phyloP scores from a whole-genome alignment of 2,329 filamentous ascomycete genomes.

The Fusarium circinatum region DNA sequence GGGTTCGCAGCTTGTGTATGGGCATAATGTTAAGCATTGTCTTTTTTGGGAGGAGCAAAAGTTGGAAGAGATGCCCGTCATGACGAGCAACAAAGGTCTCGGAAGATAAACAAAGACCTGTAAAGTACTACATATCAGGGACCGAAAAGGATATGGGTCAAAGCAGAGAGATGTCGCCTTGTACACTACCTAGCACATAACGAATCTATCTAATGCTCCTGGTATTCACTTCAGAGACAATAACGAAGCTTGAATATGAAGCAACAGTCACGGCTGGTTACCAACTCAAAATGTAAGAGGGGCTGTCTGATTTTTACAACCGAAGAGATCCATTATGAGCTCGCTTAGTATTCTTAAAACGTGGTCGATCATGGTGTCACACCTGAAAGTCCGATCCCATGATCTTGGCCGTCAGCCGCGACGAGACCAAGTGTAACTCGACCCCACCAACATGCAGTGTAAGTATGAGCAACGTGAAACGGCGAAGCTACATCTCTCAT shows the following conservation, averaged over 20 bases:
- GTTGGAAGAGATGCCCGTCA: conserved; percentile 9
- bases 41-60: conserved; percentile 31
- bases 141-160: neutral
- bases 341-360: neutral
- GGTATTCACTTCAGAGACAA: conserved; percentile 5
- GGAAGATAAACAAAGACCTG: conserved; percentile 17
- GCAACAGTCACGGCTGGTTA: neutral
- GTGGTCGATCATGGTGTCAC: neutral
- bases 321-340: neutral
- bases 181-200: conserved; percentile 42
- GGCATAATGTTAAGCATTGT: conserved; percentile 30
- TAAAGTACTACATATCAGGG: neutral
- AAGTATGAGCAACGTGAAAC: conserved; percentile 28
- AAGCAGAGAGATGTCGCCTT: conserved; percentile 18
- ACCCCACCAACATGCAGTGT: conserved; percentile 36
- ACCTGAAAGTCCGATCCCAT: conserved; percentile 21
- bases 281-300: neutral
- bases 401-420: conserved; percentile 32
- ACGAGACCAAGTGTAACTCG: conserved; percentile 27
- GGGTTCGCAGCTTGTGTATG: conserved; percentile 18
- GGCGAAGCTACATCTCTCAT: conserved; percentile 16
- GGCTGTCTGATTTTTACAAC: neutral
- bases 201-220: conserved; percentile 41
- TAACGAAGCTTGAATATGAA: neutral
- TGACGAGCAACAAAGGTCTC: conserved; percentile 8